Evolutionary conservation across 225 moss, liverwort and hornwort genomes (phyloP), one percentile per base, ranked within the genome.

Genomic region (Neckera pumila): DNA sequence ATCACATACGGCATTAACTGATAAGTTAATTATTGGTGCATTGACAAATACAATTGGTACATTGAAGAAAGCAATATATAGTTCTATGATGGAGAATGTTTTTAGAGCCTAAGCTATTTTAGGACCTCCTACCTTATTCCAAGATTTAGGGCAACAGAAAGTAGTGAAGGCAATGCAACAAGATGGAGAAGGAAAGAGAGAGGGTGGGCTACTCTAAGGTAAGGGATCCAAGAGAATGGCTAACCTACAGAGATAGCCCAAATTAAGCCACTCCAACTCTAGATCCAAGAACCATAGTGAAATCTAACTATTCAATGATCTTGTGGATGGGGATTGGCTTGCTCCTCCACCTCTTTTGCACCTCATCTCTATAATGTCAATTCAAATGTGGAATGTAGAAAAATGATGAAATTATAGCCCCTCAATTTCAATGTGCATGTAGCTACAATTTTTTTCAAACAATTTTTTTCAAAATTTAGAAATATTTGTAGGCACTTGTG

Each of bases 141-240:
- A 72, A 72, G 27, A 27, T 72, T 2, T 27, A 27, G 0, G 9
- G 2, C 5, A 27, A 2, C 0, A 43, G 4, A 43, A 72, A 6
- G 11, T 3, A 33, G 8, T 21, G 2, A 67, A 21, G 9, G 10
- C 43, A 72, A 17, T 42, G 5, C 7, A 67, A 67, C 3, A 67
- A 71, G 14, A 15, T 71, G 2, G 7, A 67, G 8, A 40, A 69
- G 23, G 49, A 51, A 12, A 40, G 8, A 25, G 14, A 70, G 7
- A 70, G 1, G 25, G 25, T 25, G 0, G 8, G 0, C 5, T 70
- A 4, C 2, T 23, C 8, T 2, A 40, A 40, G 8, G 22, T 71
- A 16, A 42, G 16, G 14, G 4, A 9, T 71, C 2, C 0, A 26
- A 71, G 42, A 36, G 4, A 66, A 66, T 36, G 20, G 11, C 15